Evolutionary conservation across 257 asterid genomes (phyloP).

Genomic region (Verbascum thapsus): DNA sequence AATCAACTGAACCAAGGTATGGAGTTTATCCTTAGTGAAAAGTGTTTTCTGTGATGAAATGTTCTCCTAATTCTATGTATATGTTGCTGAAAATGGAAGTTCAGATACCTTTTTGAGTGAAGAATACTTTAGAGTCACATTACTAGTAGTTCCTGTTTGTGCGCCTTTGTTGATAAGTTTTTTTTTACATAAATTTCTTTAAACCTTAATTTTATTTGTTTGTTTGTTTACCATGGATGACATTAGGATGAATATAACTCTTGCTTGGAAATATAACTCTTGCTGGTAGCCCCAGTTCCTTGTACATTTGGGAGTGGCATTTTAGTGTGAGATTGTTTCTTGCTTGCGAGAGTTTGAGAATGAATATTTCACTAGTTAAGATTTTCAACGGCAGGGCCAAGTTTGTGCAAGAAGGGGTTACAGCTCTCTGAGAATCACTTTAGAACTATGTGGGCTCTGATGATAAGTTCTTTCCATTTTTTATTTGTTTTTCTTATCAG

Average conservation of each 20-base stretch:
- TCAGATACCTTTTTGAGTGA: neutral
- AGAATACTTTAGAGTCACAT: slow-evolving; percentile 4
- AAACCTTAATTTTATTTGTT: neutral
- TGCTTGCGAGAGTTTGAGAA: slow-evolving; percentile 12
- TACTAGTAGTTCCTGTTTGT: neutral
- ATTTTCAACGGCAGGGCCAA: slow-evolving; percentile 11
- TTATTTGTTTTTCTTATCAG: neutral
- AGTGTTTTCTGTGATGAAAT: slow-evolving; percentile 4
- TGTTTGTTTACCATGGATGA: slow-evolving; percentile 14
- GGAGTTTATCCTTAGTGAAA: slow-evolving; percentile 1
- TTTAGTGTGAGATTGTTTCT: neutral
- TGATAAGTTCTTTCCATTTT: neutral
- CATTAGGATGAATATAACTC: neutral
- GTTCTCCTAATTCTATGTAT: neutral
- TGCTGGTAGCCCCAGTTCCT: slow-evolving; percentile 18
- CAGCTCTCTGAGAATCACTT: neutral
- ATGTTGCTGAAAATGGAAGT: slow-evolving; percentile 6
- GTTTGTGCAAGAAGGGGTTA: neutral
- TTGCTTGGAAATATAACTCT: slow-evolving; percentile 3
- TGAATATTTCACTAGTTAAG: neutral
- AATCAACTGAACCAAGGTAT: slow-evolving; percentile 57
- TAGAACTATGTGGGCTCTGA: neutral
- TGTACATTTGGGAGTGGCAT: slow-evolving; percentile 5
- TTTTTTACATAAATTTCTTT: neutral
- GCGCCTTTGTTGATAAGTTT: slow-evolving; percentile 1